Conservation (phyloP, 495 filamentous ascomycete genomes). For the Penicillium roqueforti region DNA sequence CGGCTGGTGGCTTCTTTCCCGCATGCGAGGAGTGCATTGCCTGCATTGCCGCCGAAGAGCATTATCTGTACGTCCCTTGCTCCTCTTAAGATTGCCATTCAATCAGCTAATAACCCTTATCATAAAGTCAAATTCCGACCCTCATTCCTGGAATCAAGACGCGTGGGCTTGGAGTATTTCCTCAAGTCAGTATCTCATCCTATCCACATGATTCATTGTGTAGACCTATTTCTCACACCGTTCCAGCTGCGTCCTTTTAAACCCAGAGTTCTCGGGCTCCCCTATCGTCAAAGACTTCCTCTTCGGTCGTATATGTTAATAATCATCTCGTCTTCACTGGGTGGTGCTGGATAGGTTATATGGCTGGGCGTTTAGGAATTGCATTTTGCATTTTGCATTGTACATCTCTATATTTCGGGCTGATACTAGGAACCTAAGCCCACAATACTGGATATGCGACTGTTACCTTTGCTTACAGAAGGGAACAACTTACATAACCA, state of each 20-base stretch:
- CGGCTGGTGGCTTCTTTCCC: slow-evolving; percentile 61
- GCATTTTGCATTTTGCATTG: background rate
- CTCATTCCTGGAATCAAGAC: slow-evolving; percentile 61
- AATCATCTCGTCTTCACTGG: background rate
- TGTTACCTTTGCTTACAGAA: background rate
- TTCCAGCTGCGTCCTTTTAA: slow-evolving; percentile 58
- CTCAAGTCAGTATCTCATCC: slow-evolving; percentile 53
- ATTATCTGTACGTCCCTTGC: slow-evolving; percentile 53
- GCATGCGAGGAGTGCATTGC: slow-evolving; percentile 58
- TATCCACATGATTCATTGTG: background rate
- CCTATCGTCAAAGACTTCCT: slow-evolving; percentile 69
- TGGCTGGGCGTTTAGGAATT: background rate
- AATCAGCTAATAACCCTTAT: slow-evolving; percentile 12
- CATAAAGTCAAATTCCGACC: slow-evolving; percentile 59
- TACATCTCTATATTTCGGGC: background rate
- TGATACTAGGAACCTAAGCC: too few relatives aligned
- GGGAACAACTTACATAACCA: background rate
- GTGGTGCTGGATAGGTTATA: background rate
- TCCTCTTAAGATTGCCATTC: background rate
- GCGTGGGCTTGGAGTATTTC: slow-evolving; percentile 64
- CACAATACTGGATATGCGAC: too few relatives aligned
- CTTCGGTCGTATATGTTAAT: slow-evolving; percentile 43
- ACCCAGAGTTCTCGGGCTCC: slow-evolving; percentile 65
- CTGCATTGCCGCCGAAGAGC: slow-evolving; percentile 65
- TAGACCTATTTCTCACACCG: background rate